These are phyloP conservation scores for Diaporthe sp. DNA, from an alignment of 2,329 filamentous ascomycete genomes.

Conservation along the genomic window DNA sequence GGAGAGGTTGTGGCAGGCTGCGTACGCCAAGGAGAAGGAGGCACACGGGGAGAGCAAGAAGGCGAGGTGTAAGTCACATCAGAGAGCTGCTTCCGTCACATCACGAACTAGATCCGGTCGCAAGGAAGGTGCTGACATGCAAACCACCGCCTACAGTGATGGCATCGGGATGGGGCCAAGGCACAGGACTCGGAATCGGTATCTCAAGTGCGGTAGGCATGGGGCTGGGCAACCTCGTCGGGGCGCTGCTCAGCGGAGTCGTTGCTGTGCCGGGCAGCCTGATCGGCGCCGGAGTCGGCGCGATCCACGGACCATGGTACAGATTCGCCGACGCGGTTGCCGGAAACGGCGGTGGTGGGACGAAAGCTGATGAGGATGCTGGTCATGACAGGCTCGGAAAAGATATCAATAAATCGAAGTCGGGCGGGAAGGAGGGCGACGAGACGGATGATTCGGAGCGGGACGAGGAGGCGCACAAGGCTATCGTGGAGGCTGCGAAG, in stretches of 20 bases:
- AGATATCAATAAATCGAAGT: not conserved
- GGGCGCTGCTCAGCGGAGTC: constrained; percentile 37
- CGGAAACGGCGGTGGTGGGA: constrained; percentile 6
- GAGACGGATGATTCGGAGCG: not conserved
- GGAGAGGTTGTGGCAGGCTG: constrained; percentile 38
- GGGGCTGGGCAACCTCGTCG: constrained; percentile 40
- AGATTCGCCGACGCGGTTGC: constrained; percentile 31
- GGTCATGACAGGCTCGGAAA: constrained; percentile 31
- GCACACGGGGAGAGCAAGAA: constrained; percentile 42
- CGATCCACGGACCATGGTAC: constrained; percentile 38
- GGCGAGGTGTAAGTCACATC: constrained; percentile 36
- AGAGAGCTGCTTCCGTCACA: too few species aligned
- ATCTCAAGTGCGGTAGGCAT: constrained; percentile 39
- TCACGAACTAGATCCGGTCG: not conserved
- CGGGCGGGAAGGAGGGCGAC: not conserved
- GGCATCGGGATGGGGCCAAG: constrained; percentile 40
- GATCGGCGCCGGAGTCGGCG: constrained; percentile 40
- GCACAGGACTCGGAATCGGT: constrained; percentile 35
- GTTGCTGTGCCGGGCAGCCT: constrained; percentile 40
- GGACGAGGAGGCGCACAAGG: constrained; percentile 34
- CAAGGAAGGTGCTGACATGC: not conserved
- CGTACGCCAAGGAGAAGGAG: constrained; percentile 41
- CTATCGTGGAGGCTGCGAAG: constrained; percentile 38
- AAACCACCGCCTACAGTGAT: constrained; percentile 21
- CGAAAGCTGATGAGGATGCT: constrained; percentile 1